phyloP scores from a whole-genome alignment of 306 rosid genomes.

The Neltuma alba region DNA sequence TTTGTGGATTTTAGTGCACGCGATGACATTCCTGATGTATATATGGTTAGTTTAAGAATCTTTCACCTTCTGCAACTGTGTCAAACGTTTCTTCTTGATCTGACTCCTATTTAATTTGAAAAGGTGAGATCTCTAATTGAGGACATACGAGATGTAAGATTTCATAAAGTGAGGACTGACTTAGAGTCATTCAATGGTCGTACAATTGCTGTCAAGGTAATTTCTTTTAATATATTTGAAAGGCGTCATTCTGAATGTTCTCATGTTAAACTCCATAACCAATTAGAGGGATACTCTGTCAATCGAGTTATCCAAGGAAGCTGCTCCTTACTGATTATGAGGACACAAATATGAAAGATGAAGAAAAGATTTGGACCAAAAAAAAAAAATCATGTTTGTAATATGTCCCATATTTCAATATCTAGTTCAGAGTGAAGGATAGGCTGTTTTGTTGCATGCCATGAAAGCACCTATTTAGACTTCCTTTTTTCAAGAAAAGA shows the following conservation, averaged over 20 bases:
- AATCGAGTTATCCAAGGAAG: conserved; percentile 13
- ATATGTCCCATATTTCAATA: background rate
- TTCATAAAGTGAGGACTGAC: conserved; percentile 90
- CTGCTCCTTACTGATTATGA: background rate
- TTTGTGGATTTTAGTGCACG: conserved; percentile 65
- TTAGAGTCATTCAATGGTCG: conserved; percentile 87
- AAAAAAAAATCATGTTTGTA: background rate
- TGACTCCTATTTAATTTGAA: conserved; percentile 33
- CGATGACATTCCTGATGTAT: conserved; percentile 73
- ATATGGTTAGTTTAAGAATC: conserved; percentile 71
- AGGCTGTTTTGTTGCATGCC: no score
- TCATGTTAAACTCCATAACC: conserved; percentile 16
- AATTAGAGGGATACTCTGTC: conserved; percentile 4
- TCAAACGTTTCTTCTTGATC: conserved; percentile 20
- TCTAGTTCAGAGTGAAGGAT: background rate
- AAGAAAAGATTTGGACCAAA: conserved; percentile 10
- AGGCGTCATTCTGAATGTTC: background rate
- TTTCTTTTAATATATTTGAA: conserved; percentile 3
- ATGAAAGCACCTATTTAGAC: background rate
- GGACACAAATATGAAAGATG: conserved; percentile 24
- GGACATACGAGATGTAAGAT: conserved; percentile 89
- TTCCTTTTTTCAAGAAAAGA: no score
- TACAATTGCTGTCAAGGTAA: conserved; percentile 91
- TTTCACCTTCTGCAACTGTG: conserved; percentile 27
- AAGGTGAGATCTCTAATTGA: conserved; percentile 93